Evolutionary conservation across 2,329 filamentous ascomycete genomes (phyloP).

Genomic region (Pseudogymnoascus sp.): DNA sequence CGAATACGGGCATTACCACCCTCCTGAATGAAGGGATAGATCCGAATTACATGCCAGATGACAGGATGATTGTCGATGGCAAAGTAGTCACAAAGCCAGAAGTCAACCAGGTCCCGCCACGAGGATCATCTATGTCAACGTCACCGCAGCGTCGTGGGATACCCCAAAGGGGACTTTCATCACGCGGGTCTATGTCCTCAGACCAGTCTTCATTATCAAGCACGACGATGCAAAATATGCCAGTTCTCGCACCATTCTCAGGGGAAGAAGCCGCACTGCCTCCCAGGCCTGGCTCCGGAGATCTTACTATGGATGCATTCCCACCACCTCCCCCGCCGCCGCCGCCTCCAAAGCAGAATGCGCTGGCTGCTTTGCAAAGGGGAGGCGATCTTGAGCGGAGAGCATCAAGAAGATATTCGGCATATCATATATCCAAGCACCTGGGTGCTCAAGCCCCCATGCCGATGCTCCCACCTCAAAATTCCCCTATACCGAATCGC

Average conservation of each 20-base stretch:
- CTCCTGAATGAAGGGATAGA: slow-evolving; percentile 47
- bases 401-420: slow-evolving; percentile 87
- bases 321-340: slow-evolving; percentile 64
- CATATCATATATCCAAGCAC: slow-evolving; percentile 94
- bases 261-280: slow-evolving; percentile 46
- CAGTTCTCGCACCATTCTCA: slow-evolving; percentile 65
- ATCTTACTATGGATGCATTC: slow-evolving; percentile 48
- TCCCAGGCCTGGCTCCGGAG: slow-evolving; percentile 35
- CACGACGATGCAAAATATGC: slow-evolving; percentile 65
- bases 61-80: slow-evolving; percentile 5
- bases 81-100: slow-evolving; percentile 22
- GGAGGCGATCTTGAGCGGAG: slow-evolving; percentile 87
- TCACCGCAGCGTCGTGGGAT: slow-evolving; percentile 18
- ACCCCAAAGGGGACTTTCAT: slow-evolving; percentile 39
- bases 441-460: slow-evolving; percentile 80
- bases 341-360: slow-evolving; percentile 69
- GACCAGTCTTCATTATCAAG: slow-evolving; percentile 65
- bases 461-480: slow-evolving; percentile 76
- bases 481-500: slow-evolving; percentile 74
- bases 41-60: slow-evolving; percentile 17
- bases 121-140: slow-evolving; percentile 5
- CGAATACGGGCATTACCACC: slow-evolving; percentile 47
- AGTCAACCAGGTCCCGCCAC: slow-evolving; percentile 32
- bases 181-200: slow-evolving; percentile 41
- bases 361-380: slow-evolving; percentile 79